These are phyloP conservation scores for Sporobolus alterniflorus DNA, from an alignment of 202 grass and related monocot species.

Conservation along the genomic window DNA sequence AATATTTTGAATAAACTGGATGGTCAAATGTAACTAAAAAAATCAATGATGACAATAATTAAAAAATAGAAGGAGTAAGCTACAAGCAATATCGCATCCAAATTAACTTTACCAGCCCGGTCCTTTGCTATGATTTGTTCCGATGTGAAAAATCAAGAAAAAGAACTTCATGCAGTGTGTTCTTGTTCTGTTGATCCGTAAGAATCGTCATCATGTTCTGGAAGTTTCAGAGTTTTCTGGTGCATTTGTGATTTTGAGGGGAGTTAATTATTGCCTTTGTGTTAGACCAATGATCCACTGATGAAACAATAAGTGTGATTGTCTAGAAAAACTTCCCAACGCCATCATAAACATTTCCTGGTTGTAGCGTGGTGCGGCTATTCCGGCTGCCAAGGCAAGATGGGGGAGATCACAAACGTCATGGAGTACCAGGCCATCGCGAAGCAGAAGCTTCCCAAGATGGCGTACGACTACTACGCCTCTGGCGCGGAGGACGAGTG, in stretches of 20 bases:
- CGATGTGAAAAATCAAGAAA: neutral
- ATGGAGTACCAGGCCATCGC: slow-evolving; percentile 68
- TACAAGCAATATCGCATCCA: too few relatives aligned
- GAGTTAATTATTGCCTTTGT: neutral
- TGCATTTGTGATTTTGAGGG: neutral
- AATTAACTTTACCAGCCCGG: too few relatives aligned
- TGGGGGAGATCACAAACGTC: slow-evolving; percentile 81
- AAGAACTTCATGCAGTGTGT: neutral
- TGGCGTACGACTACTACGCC: slow-evolving; percentile 85
- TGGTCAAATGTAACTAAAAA: too few relatives aligned
- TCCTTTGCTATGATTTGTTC: neutral
- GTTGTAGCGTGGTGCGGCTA: too few relatives aligned
- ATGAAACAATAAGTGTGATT: neutral
- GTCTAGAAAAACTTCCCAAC: too few relatives aligned
- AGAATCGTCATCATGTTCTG: neutral
- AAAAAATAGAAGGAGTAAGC: too few relatives aligned
- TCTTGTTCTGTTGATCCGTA: neutral
- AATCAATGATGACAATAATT: too few relatives aligned
- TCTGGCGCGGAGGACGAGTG: slow-evolving; percentile 81
- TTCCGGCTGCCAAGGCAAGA: too few relatives aligned
- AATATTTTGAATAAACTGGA: too few relatives aligned
- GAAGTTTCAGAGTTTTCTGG: neutral
- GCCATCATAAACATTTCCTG: too few relatives aligned
- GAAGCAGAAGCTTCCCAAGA: slow-evolving; percentile 79
- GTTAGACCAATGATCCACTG: neutral